Conservation (phyloP, 2,329 filamentous ascomycete species). For the Fusarium incarnatum region DNA sequence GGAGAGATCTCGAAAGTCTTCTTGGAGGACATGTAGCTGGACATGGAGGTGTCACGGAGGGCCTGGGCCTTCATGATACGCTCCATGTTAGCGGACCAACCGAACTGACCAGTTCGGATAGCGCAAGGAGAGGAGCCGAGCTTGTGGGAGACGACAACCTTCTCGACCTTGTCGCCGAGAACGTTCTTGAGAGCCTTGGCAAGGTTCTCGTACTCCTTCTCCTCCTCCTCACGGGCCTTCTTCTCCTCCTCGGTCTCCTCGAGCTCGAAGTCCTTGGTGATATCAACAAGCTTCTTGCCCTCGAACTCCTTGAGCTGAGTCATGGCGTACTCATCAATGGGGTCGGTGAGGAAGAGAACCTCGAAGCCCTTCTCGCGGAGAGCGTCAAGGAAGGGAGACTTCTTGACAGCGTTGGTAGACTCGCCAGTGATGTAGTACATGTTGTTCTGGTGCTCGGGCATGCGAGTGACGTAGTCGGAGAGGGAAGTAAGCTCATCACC, state of each 20-base stretch:
- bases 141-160: slow-evolving; percentile 99
- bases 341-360: slow-evolving; percentile 98
- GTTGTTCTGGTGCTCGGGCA: slow-evolving; percentile 99
- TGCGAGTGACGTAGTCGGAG: slow-evolving; percentile 97
- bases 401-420: slow-evolving; percentile 96
- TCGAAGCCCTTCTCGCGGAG: slow-evolving; percentile 99
- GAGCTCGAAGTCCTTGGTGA: slow-evolving; percentile 99
- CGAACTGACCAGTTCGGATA: slow-evolving; percentile 99
- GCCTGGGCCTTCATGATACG: slow-evolving; percentile 99
- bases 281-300: slow-evolving; percentile 99
- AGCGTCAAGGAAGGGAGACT: slow-evolving; percentile 98
- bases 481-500: slow-evolving; percentile 96
- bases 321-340: slow-evolving; percentile 99
- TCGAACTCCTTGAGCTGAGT: slow-evolving; percentile 99
- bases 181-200: slow-evolving; percentile 99
- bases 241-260: slow-evolving; percentile 99
- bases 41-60: slow-evolving; percentile 99
- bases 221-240: slow-evolving; percentile 91
- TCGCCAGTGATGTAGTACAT: slow-evolving; percentile 99
- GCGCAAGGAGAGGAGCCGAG: slow-evolving; percentile 93
- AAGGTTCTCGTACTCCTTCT: slow-evolving; percentile 97
- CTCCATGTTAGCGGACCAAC: slow-evolving; percentile 99
- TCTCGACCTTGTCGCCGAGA: slow-evolving; percentile 99
- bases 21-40: slow-evolving; percentile 99
- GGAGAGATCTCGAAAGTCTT: slow-evolving; percentile 99